Conservation (phyloP, 176 grass and related monocot species). For the Elaeis guineensis region DNA sequence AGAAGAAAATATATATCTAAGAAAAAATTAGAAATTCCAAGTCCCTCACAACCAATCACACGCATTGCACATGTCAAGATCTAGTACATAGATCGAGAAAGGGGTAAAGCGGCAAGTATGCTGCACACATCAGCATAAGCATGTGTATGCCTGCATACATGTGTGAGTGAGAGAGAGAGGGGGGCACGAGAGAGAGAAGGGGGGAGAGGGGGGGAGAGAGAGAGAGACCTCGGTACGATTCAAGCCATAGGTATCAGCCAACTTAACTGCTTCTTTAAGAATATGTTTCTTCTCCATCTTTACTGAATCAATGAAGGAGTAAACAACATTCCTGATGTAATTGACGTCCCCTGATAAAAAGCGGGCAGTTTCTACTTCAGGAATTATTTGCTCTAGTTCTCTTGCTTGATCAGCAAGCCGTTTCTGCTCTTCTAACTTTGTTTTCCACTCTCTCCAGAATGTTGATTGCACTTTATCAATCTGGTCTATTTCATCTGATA, state of each 20-base stretch:
- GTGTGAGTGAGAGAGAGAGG: neutral
- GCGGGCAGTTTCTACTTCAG: conserved; percentile 54
- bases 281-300: conserved; percentile 79
- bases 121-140: too few species aligned
- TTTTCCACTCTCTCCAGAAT: conserved; percentile 93
- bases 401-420: conserved; percentile 73
- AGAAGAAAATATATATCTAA: too few species aligned
- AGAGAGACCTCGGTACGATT: conserved; percentile 59
- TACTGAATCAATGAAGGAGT: conserved; percentile 62
- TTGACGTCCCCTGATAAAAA: conserved; percentile 66
- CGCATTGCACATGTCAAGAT: too few species aligned
- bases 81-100: too few species aligned
- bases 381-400: conserved; percentile 66
- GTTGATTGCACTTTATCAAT: conserved; percentile 61
- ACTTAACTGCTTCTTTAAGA: conserved; percentile 71
- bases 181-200: neutral
- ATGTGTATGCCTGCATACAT: neutral
- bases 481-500: conserved; percentile 65
- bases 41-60: too few species aligned
- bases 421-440: conserved; percentile 86
- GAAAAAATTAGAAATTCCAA: too few species aligned
- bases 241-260: conserved; percentile 84
- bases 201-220: conserved; percentile 5
- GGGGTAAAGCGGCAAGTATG: too few species aligned
- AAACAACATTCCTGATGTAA: conserved; percentile 68